Evolutionary conservation across 345 rosid genomes (phyloP).

Genomic region (Hibiscus syriacus): DNA sequence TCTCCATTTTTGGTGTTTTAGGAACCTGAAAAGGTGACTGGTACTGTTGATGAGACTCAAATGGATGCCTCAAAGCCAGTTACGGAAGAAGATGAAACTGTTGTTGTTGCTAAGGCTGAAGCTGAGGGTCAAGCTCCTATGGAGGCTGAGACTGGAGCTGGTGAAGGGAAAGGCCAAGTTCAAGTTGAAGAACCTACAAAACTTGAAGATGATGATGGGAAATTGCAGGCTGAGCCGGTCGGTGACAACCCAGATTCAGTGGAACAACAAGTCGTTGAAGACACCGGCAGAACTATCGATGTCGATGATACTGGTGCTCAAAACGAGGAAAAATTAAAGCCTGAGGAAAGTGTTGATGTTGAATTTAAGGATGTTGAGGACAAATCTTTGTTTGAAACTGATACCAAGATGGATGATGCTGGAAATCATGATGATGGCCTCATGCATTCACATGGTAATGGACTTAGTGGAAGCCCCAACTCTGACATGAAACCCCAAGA

Average conservation of each 20-base stretch:
- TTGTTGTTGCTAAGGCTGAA: not conserved
- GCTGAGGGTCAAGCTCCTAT: not conserved
- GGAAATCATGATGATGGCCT: not conserved
- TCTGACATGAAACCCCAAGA: conserved; percentile 14
- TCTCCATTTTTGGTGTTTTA: not conserved
- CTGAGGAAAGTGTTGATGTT: conserved; percentile 2
- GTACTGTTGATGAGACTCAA: conserved; percentile 5
- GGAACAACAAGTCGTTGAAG: not conserved
- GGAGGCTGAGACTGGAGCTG: not conserved
- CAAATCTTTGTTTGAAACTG: conserved; percentile 4
- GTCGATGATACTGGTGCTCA: not conserved
- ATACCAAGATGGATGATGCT: conserved; percentile 1
- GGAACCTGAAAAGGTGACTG: not conserved
- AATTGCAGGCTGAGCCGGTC: not conserved
- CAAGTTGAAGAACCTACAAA: conserved; percentile 2
- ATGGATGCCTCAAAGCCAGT: conserved; percentile 15
- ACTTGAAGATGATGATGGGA: not conserved
- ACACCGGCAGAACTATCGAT: not conserved
- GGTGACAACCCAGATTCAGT: not conserved
- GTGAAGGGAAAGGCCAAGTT: conserved; percentile 14
- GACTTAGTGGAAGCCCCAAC: conserved; percentile 1
- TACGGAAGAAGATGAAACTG: not conserved
- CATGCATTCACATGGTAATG: not conserved
- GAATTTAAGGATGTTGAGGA: not conserved
- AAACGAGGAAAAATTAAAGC: not conserved